Percentiles rank a stretch among this genome's conserved stretches.
These are phyloP conservation scores for Mycena alexandri DNA, from an alignment of 768 basidiomycete species.

Conservation along the genomic window DNA sequence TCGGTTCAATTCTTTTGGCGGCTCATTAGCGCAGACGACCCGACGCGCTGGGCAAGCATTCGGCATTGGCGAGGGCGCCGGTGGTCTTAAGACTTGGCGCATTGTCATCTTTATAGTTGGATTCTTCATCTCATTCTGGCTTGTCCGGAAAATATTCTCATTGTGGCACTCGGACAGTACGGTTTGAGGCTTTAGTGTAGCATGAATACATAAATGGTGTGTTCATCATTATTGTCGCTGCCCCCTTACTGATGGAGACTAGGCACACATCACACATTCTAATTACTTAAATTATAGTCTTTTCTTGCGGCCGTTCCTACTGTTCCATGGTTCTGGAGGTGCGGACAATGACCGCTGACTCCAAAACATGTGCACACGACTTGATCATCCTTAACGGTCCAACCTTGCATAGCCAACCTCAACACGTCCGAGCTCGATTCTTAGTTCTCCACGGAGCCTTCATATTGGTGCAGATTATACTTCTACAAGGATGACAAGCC, in stretches of 20 bases:
- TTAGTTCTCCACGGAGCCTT: no score
- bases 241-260: background rate
- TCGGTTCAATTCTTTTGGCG: constrained; percentile 74
- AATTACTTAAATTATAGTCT: constrained; percentile 21
- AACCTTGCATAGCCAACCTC: no score
- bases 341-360: background rate
- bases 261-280: constrained; percentile 19
- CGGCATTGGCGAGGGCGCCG: constrained; percentile 67
- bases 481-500: no score
- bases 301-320: no score
- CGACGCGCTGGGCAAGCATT: constrained; percentile 80
- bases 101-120: constrained; percentile 72
- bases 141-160: constrained; percentile 63
- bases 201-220: constrained; percentile 18
- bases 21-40: constrained; percentile 74
- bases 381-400: no score
- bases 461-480: no score
- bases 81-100: constrained; percentile 77
- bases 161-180: constrained; percentile 53
- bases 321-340: background rate
- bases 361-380: no score
- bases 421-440: no score
- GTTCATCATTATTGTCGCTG: background rate
- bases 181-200: constrained; percentile 12
- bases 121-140: constrained; percentile 68